Base-by-base conservation (phyloP, 108 stramenopile genomes). In the Nitzschia sp. region DNA sequence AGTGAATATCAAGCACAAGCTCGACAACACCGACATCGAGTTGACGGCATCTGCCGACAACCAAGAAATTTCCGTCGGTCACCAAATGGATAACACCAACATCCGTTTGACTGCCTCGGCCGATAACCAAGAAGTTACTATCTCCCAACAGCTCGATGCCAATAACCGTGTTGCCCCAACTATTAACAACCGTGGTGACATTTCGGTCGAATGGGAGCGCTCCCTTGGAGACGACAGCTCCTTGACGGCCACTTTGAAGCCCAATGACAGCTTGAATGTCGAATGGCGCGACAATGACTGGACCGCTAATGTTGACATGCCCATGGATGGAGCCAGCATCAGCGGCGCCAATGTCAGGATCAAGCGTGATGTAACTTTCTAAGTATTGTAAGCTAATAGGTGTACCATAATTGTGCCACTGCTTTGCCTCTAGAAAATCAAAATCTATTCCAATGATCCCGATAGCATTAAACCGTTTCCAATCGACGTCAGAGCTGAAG, bases 251-350 rank as follows among this genome's bases (percentile, higher is more conserved):
- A 91, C 81, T 32, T 64, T 94, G 54, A 91, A 82, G 65, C 93
- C 93, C 65, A 82, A 94, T 68, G 87, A 90, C 54, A 79, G 74
- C 31, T 63, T 94, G 30, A 83, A 94, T 64, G 82, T 94, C 34
- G 89, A 91, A 77, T 94, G 93, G 93, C 80, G 76, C 66, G 93
- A 94, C 71, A 66, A 64, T 53, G 90, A 74, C 18, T 94, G 93
- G 93, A 91, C 88, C 3, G 93, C 93, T 8, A 89, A 87, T 67
- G 85, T 94, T n/a, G 83, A 84, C 72, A 84, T 90, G 77, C 88
- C 88, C 9, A 82, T 94, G 72, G 82, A 83, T 65, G 88, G 88
- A 64, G 75, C 69, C 42, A 75, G 79, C 49, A 65, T 94, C 61
- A 75, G 46, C 13, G 90, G 90, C 17, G 88, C 93, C 54, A 91